Evolutionary conservation across 1,284 basidiomycete species (phyloP), one percentile per base, ranked within the genome.

Genomic region (Quambalaria eucalypti): DNA sequence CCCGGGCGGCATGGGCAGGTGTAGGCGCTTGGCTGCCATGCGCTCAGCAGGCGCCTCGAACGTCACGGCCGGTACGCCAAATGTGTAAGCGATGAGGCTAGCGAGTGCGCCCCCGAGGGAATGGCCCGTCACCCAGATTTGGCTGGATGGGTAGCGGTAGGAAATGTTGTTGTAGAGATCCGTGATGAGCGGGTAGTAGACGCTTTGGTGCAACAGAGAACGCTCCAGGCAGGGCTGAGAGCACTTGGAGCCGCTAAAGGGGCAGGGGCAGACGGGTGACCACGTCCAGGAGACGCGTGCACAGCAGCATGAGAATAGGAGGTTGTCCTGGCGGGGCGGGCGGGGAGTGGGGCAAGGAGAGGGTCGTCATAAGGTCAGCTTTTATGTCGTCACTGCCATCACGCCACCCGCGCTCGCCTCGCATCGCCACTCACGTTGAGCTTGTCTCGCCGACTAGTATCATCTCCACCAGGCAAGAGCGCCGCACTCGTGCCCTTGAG

Each of bases 301-400:
- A 76, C 93, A 99, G 78, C 93, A 99, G 77, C 93, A 99, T 52
- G 90, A 96, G 78, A 97, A 98, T 53, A 97, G 79, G n/a, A 98
- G 76, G 66, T 97, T 97, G 77, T 96, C 91, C 77, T 79, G 60
- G 12, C 10, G 28, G 48, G 21, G 16, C 9, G 33, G 10, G 19
- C 8, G 33, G 23, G 48, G 5, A 6, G 10, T 23, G 26, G 12
- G 30, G 7, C 30, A 50, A 28, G 29, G 30, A 12, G 48, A 29
- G 48, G 19, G 14, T 6, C 19, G 42, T 23, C 21, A 39, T 21
- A 39, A 21, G 16, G 36, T 39, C 36, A 4, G 16, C 5, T 39
- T 5, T 39, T 10, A n/a, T 14, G 36, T n/a, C 3, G 3, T n/a
- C 16, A 39, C 4, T 14, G 21, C 4, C 36, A n/a, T n/a, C n/a